phyloP scores from a whole-genome alignment of 208 protist genomes.

The Trichomonas vaginalis region DNA sequence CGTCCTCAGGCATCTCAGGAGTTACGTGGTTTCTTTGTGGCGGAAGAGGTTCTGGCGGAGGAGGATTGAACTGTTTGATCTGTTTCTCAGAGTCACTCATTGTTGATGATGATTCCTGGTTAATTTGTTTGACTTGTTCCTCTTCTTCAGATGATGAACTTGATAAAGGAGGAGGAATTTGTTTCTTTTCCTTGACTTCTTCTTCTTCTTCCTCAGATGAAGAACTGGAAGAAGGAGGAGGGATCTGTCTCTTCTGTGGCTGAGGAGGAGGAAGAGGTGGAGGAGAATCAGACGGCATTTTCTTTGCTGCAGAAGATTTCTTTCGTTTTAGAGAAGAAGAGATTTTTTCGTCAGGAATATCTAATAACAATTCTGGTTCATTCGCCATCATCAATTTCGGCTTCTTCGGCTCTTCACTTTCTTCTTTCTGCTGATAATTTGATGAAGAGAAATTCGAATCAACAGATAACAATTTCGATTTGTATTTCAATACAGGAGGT shows the following conservation, averaged over 20 bases:
- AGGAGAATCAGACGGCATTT: not conserved
- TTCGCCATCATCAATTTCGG: not conserved
- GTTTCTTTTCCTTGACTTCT: not conserved
- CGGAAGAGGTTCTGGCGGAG: not conserved
- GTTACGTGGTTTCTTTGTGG: not conserved
- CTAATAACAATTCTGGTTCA: not conserved
- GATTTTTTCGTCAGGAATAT: not conserved
- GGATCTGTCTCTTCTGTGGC: no score
- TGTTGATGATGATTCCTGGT: not conserved
- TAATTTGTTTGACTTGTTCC: no score
- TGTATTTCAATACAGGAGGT: not conserved
- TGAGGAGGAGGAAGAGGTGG: not conserved
- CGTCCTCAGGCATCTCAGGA: not conserved
- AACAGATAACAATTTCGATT: not conserved
- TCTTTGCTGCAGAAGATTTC: not conserved
- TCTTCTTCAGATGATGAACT: not conserved
- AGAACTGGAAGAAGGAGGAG: not conserved
- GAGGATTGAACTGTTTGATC: not conserved
- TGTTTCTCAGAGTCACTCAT: not conserved
- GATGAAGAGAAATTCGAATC: not conserved
- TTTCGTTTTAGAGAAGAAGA: no score
- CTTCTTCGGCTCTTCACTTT: not conserved
- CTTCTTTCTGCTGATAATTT: not conserved
- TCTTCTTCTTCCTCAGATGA: not conserved
- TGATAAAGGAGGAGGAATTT: not conserved